Conservation (phyloP, 2,329 filamentous ascomycete genomes). For the Xylariaceae sp. region DNA sequence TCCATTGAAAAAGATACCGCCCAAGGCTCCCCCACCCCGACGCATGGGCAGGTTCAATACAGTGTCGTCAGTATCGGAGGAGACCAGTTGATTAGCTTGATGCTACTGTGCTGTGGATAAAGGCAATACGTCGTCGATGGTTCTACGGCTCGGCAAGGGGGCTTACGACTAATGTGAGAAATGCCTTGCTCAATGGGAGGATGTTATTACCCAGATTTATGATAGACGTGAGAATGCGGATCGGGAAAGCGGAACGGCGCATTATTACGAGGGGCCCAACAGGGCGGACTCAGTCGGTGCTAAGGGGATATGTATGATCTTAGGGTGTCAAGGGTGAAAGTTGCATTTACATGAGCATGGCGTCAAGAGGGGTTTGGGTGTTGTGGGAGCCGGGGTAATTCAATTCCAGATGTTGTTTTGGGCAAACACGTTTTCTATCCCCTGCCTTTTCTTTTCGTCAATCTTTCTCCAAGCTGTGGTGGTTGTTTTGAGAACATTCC, state of each 20-base stretch:
- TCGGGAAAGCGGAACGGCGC: background rate
- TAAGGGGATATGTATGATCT: conserved; percentile 1
- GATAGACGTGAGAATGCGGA: background rate
- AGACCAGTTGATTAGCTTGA: conserved; percentile 3
- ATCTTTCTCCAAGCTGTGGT: background rate
- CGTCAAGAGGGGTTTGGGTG: background rate
- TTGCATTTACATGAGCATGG: conserved; percentile 6
- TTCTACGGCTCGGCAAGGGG: background rate
- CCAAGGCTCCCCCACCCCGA: conserved; percentile 36
- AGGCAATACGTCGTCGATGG: background rate
- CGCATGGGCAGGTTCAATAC: conserved; percentile 39
- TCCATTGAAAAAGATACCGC: conserved; percentile 30
- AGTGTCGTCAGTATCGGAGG: conserved; percentile 20
- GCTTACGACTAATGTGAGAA: background rate
- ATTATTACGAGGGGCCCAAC: background rate
- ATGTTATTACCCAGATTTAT: background rate
- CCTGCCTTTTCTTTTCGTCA: background rate
- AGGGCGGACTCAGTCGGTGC: background rate
- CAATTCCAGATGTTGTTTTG: background rate
- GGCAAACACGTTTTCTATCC: background rate
- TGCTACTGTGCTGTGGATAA: background rate
- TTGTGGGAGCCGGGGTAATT: background rate
- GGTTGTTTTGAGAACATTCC: background rate
- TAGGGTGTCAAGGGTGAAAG: background rate
- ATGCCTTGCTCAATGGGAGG: background rate